Evolutionary conservation across 768 basidiomycete species (phyloP), one percentile per base, ranked within the genome.

Genomic region (Calvatia gigantea): DNA sequence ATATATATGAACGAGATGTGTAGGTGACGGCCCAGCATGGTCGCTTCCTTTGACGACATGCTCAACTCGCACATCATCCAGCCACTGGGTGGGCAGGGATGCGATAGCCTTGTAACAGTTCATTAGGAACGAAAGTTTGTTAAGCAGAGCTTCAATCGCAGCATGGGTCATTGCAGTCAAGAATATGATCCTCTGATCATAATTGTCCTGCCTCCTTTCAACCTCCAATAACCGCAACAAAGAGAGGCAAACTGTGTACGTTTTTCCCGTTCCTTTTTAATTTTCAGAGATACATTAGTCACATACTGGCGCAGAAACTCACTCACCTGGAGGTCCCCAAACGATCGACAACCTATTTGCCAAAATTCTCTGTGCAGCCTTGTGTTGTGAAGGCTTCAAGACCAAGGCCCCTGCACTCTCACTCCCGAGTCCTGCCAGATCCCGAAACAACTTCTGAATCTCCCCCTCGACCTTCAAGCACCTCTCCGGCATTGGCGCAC

Each of bases 241-340:
- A 2, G 77, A 78, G 6, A 79, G 61, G 2, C 79, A 73, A 28
- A 80, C 71, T 0, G 79, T 81, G 57, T 81, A 75, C 6, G 79
- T 81, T 64, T 81, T 81, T 5, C 80, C 80, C 6, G 79, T 80
- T 4, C 80, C 79, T 78, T n/a, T n/a, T n/a, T n/a, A n/a, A n/a
- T n/a, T n/a, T n/a, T n/a, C n/a, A n/a, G n/a, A n/a, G n/a, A n/a
- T n/a, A 59, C 27, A 48, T 6, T 19, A 35, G 21, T 12, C 5
- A 12, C n/a, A 17, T n/a, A 4, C 8, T 6, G 27, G 12, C 17
- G 17, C 28, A 52, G 33, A 12, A 2, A 5, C 29, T 17, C 19
- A 39, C 69, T 38, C 59, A 75, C 77, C 74, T 63, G 79, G 79
- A 29, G 79, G 79, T 8, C 78, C 80, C 77, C 78, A 80, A 15